Base-by-base conservation (phyloP, 2,329 filamentous ascomycete genomes). In the Pyrenochaeta sp. region DNA sequence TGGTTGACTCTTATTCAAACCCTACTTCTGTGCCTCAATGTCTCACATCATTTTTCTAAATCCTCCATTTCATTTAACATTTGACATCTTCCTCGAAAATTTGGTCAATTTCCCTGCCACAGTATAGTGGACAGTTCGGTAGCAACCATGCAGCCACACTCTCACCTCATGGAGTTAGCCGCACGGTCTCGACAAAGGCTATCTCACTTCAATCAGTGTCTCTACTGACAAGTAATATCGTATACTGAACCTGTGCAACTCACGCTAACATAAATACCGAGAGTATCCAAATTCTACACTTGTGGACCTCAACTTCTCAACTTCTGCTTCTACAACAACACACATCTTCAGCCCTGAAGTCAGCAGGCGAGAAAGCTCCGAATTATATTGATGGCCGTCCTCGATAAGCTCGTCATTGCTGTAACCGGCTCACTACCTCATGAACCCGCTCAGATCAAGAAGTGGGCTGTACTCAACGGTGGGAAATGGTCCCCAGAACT, bases 391-490 rank as follows among this genome's bases (percentile, higher is more conserved):
- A 78, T 76, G 45, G 73, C 73, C 6, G 59, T 76, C 7, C 85
- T 91, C 66, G 78, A 78, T 12, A 77, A 78, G 1, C 73, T 83
- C 30, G 75, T 82, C 43, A 80, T 91, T 17, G 83, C 85, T 18
- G 74, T 83, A 0, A 84, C 82, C 0, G 89, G 89, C 4, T 78
- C 83, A 2, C 83, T 91, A 4, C 80, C 81, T 1, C 72, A 75
- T 33, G 55, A 60, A 5, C 15, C 54, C 2, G 78, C 83, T 1
- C 83, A 90, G 36, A 81, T 95, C 31, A 81, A 81, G 31, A 78
- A 79, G 33, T 96, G 91, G 90, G 81, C 91, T 9, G 77, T 78
- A 3, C 68, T 79, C 3, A 85, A 89, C 52, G 86, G 85, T 6
- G 92, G 90, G 1, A 72, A 51, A 1, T 89, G 87, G 68, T 75